Conservation (phyloP, 768 basidiomycete species). For the Calocera cornea region DNA sequence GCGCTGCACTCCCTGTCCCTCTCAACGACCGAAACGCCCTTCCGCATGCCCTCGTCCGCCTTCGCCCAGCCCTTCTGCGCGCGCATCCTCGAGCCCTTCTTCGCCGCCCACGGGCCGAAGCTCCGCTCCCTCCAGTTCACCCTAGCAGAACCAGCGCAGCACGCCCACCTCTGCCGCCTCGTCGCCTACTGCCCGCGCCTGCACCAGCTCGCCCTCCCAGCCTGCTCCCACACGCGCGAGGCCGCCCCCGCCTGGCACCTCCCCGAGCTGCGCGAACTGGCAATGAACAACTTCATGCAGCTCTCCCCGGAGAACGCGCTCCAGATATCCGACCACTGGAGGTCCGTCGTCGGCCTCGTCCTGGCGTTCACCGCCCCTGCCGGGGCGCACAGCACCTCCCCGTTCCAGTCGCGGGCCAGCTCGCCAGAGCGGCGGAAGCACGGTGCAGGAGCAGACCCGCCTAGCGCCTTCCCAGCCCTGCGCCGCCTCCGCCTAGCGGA, state of each 20-base stretch:
- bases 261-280: not conserved
- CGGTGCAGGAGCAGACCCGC: not conserved
- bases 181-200: not conserved
- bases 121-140: not conserved
- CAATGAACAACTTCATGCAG: not conserved
- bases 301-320: not conserved
- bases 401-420: not conserved
- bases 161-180: not conserved
- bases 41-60: not conserved
- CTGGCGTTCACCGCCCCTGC: not conserved
- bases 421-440: too few relatives aligned
- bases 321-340: not conserved
- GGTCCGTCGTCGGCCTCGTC: not conserved
- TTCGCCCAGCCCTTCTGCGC: not conserved
- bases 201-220: not conserved
- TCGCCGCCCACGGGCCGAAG: not conserved
- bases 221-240: not conserved
- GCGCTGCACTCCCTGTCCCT: not conserved
- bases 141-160: not conserved
- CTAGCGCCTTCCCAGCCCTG: not conserved
- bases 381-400: too few relatives aligned
- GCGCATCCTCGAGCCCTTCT: not conserved
- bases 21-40: not conserved
- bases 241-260: not conserved
- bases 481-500: not conserved